Conservation (phyloP, 2,329 filamentous ascomycete genomes). For the Cryphonectria nitschkei region DNA sequence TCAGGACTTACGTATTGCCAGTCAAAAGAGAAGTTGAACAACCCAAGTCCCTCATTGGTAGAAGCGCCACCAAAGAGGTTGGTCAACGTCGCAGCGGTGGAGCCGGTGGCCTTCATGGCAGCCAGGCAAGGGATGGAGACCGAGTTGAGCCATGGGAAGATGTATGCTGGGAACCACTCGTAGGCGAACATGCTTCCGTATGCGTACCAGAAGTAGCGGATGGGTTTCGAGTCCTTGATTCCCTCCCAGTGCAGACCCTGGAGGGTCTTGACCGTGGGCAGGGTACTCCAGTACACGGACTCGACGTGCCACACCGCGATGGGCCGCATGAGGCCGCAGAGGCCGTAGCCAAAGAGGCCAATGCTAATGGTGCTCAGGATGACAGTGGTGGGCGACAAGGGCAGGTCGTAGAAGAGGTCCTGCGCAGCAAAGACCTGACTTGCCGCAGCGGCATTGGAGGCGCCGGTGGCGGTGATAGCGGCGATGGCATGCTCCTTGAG, state of each 20-base stretch:
- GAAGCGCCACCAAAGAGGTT: slow-evolving; percentile 55
- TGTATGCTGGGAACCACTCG: slow-evolving; percentile 59
- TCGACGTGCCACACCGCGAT: slow-evolving; percentile 60
- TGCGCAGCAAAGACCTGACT: slow-evolving; percentile 51
- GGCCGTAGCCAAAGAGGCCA: slow-evolving; percentile 58
- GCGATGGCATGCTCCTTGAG: slow-evolving; percentile 61
- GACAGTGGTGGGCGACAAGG: slow-evolving; percentile 49
- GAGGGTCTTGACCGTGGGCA: slow-evolving; percentile 57
- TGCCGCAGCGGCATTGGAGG: slow-evolving; percentile 51
- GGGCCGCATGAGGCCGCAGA: slow-evolving; percentile 57
- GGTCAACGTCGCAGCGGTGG: slow-evolving; percentile 47
- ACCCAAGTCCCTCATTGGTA: slow-evolving; percentile 56
- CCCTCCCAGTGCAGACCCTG: slow-evolving; percentile 59
- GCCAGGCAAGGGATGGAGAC: slow-evolving; percentile 59
- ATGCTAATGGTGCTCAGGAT: slow-evolving; percentile 57
- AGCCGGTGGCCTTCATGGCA: slow-evolving; percentile 53
- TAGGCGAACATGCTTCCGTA: slow-evolving; percentile 53
- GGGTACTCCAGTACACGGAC: slow-evolving; percentile 58
- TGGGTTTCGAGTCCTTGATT: slow-evolving; percentile 52
- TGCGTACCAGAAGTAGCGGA: slow-evolving; percentile 56
- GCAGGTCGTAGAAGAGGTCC: slow-evolving; percentile 55
- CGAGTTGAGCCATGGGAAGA: slow-evolving; percentile 59
- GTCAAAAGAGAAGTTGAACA: slow-evolving; percentile 55
- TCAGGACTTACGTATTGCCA: slow-evolving; percentile 55
- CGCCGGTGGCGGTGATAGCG: slow-evolving; percentile 57